phyloP scores from a whole-genome alignment of 805 yeast species.

The Tetrapisispora fleetii region DNA sequence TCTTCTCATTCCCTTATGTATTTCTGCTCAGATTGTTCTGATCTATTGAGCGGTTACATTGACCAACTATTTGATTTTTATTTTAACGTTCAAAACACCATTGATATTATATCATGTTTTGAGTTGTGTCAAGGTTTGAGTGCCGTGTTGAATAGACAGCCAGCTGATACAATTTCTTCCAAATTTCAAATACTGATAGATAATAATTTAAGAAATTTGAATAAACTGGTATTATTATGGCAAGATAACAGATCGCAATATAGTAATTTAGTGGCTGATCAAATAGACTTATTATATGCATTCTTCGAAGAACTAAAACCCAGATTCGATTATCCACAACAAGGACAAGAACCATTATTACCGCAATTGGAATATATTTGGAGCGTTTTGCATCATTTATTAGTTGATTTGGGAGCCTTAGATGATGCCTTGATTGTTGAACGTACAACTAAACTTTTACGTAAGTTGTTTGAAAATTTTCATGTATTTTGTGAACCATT shows the following conservation, averaged over 20 bases:
- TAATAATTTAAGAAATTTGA: constrained; percentile 31
- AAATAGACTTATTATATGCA: constrained; percentile 43
- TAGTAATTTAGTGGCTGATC: constrained; percentile 51
- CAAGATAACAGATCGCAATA: constrained; percentile 23
- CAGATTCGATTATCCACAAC: constrained; percentile 22
- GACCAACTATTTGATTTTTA: constrained; percentile 72
- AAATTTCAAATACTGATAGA: constrained; percentile 63
- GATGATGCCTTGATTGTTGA: constrained; percentile 40
- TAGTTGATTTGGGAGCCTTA: constrained; percentile 19
- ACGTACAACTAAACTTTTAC: constrained; percentile 57
- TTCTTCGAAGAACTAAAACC: constrained; percentile 26
- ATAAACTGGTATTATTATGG: constrained; percentile 18
- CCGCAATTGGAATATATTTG: constrained; percentile 22
- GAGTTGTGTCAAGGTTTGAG: constrained; percentile 88
- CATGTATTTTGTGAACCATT: constrained; percentile 37
- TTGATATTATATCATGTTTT: constrained; percentile 60
- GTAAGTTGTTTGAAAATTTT: constrained; percentile 47
- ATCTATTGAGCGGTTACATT: constrained; percentile 50
- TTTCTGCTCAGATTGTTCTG: constrained; percentile 85
- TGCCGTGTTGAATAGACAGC: constrained; percentile 60
- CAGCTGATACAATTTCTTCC: constrained; percentile 41
- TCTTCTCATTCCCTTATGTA: constrained; percentile 91
- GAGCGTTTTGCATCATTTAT: constrained; percentile 15
- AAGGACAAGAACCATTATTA: constrained; percentile 24
- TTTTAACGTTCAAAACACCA: constrained; percentile 39